Evolutionary conservation across 495 filamentous ascomycete genomes (phyloP).

Genomic region (Rhizodiscina lignyota): DNA sequence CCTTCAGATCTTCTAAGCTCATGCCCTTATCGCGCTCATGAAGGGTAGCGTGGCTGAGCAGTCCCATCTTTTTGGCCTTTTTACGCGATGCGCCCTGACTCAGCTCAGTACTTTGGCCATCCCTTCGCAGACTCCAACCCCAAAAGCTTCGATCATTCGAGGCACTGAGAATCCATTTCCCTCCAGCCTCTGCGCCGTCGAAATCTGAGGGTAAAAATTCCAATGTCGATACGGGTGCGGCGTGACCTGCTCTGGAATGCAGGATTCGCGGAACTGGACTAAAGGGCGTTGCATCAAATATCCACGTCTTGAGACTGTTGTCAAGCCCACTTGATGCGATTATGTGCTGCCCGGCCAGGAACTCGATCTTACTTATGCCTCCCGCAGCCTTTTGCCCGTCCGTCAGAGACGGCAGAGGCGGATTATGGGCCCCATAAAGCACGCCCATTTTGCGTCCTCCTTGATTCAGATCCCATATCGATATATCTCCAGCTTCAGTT

Average conservation of each 20-base stretch:
- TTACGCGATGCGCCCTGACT: slow-evolving; percentile 73
- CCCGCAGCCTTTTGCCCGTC: slow-evolving; percentile 34
- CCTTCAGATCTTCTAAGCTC: slow-evolving; percentile 61
- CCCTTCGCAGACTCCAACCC: slow-evolving; percentile 86
- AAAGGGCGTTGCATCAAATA: slow-evolving; percentile 78
- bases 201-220: slow-evolving; percentile 71
- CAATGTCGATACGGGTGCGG: slow-evolving; percentile 62
- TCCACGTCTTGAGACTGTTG: slow-evolving; percentile 89
- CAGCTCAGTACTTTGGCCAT: slow-evolving; percentile 85
- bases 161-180: slow-evolving; percentile 85
- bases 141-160: slow-evolving; percentile 78
- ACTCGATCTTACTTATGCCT: slow-evolving; percentile 66
- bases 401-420: slow-evolving; percentile 30
- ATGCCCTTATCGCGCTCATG: neutral
- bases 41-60: slow-evolving; percentile 33
- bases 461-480: slow-evolving; percentile 87
- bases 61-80: slow-evolving; percentile 68
- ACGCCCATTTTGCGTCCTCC: slow-evolving; percentile 69
- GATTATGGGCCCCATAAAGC: slow-evolving; percentile 70
- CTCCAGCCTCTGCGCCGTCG: slow-evolving; percentile 64
- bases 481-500: slow-evolving; percentile 60
- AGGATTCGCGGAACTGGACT: slow-evolving; percentile 69
- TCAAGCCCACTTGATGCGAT: slow-evolving; percentile 80
- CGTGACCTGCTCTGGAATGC: slow-evolving; percentile 74
- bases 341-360: slow-evolving; percentile 78